Evolutionary conservation across 2,329 filamentous ascomycete species (phyloP), one percentile per base, ranked within the genome.

Genomic region (Zopfia rhizophila): DNA sequence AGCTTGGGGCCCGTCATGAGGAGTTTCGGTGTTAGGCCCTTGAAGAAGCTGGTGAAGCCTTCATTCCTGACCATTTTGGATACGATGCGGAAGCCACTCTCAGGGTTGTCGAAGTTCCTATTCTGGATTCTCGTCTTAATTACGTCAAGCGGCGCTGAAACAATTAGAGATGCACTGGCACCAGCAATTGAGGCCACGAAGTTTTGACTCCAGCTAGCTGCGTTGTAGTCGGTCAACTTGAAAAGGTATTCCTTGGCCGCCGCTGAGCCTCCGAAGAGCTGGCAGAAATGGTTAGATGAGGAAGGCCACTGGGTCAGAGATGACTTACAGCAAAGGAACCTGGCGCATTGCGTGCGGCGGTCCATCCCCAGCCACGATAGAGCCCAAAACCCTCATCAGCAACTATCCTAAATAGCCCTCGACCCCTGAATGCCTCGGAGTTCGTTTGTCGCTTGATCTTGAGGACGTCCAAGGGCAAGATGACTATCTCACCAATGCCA

Each of bases 391-490:
- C 94, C 75, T 99, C 94, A 69, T 99, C 94, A 48, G 84, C 83
- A 52, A 99, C 83, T 58, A 99, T 97, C 75, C 83, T 88, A 70
- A 97, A 78, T 49, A 99, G 82, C 53, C 94, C 94, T 65, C 94
- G 89, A 61, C 93, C 93, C 60, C 91, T 86, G 86, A 99, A 99
- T 24, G 94, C 92, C 70, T 97, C 94, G 28, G 94, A 94, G 81
- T 99, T 99, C 60, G 94, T 99, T 80, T 99, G 94, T 66, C 94
- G 87, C 84, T 99, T 99, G 80, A 99, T 99, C 84, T 99, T 99
- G 55, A 99, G 84, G 27, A 99, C 93, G 64, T 99, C 94, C 51
- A 99, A 85, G 29, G 94, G 94, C 28, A 99, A 84, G 21, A 99
- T 84, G 48, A 99, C 84, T 57, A 99, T 96, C 79, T 99, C 94